Percentiles rank a stretch among this genome's conserved stretches.
phyloP scores from a whole-genome alignment of 257 asterid genomes.

The Rubia yunnanensis region DNA sequence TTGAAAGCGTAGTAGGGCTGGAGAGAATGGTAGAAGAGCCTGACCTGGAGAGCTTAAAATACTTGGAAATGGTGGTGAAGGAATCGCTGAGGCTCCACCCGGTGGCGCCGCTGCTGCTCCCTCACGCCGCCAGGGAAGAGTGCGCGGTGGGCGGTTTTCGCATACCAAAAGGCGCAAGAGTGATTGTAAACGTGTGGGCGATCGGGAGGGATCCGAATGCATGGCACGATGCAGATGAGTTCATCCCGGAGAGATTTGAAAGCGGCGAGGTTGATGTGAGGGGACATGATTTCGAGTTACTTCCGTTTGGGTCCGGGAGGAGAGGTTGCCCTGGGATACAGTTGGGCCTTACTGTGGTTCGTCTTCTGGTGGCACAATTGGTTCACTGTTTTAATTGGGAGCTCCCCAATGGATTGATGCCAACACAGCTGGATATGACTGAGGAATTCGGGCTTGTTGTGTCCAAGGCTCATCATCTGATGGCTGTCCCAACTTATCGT shows the following conservation, averaged over 20 bases:
- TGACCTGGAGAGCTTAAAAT: slow-evolving; percentile 35
- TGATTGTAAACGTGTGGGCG: slow-evolving; percentile 32
- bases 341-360: slow-evolving; percentile 34
- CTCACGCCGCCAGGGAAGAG: slow-evolving; percentile 40
- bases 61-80: slow-evolving; percentile 39
- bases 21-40: slow-evolving; percentile 44
- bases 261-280: slow-evolving; percentile 28
- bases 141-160: slow-evolving; percentile 26
- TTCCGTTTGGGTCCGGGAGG: slow-evolving; percentile 49
- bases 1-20: slow-evolving; percentile 36
- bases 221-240: slow-evolving; percentile 40
- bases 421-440: slow-evolving; percentile 22
- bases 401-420: slow-evolving; percentile 27
- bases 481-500: neutral
- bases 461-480: slow-evolving; percentile 6
- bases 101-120: slow-evolving; percentile 37
- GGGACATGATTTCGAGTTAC: slow-evolving; percentile 45
- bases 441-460: slow-evolving; percentile 17
- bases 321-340: slow-evolving; percentile 52
- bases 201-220: slow-evolving; percentile 38
- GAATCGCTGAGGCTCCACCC: slow-evolving; percentile 48
- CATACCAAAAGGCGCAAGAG: slow-evolving; percentile 33
- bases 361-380: slow-evolving; percentile 39
- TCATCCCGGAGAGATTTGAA: slow-evolving; percentile 44
- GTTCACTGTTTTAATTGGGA: slow-evolving; percentile 56